These are phyloP conservation scores for Boletus vinaceobasis DNA, from an alignment of 768 basidiomycete species.

Conservation along the genomic window DNA sequence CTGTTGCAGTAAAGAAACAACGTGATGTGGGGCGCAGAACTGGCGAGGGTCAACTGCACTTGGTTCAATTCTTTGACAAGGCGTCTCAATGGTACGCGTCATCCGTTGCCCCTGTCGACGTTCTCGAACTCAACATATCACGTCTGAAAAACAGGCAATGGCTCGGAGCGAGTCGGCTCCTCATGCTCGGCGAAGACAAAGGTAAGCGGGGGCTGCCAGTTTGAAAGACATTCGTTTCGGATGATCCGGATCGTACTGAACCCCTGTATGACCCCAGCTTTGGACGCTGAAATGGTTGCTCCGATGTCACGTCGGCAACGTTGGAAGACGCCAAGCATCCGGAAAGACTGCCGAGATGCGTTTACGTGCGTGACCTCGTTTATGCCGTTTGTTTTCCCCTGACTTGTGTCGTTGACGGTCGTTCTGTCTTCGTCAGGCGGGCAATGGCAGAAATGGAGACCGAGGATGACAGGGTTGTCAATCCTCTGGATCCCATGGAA, in stretches of 20 bases:
- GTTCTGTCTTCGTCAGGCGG: slow-evolving; percentile 27
- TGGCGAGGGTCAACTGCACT: slow-evolving; percentile 45
- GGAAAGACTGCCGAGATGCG: slow-evolving; percentile 57
- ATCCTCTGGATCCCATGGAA: slow-evolving; percentile 1
- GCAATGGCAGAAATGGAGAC: slow-evolving; percentile 50
- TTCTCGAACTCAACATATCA: not conserved
- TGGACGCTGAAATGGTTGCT: slow-evolving; percentile 64
- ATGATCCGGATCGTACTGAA: not conserved
- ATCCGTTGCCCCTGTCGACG: not conserved
- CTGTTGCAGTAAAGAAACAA: slow-evolving; percentile 34
- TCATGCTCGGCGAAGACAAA: slow-evolving; percentile 63
- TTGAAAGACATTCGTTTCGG: not conserved
- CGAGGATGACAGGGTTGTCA: slow-evolving; percentile 18
- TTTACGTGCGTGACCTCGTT: slow-evolving; percentile 47
- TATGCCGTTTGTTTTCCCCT: not conserved
- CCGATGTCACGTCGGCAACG: slow-evolving; percentile 49
- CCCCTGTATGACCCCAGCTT: slow-evolving; percentile 35
- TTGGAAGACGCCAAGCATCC: slow-evolving; percentile 53
- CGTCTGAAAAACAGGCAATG: slow-evolving; percentile 45
- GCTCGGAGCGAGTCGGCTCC: slow-evolving; percentile 53
- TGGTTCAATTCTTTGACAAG: slow-evolving; percentile 82
- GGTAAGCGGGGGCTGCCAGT: slow-evolving; percentile 42
- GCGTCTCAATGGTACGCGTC: slow-evolving; percentile 54
- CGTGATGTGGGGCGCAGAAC: slow-evolving; percentile 31
- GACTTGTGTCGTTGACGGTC: not conserved